phyloP scores from a whole-genome alignment of 306 rosid genomes.

The Arachis stenosperma region DNA sequence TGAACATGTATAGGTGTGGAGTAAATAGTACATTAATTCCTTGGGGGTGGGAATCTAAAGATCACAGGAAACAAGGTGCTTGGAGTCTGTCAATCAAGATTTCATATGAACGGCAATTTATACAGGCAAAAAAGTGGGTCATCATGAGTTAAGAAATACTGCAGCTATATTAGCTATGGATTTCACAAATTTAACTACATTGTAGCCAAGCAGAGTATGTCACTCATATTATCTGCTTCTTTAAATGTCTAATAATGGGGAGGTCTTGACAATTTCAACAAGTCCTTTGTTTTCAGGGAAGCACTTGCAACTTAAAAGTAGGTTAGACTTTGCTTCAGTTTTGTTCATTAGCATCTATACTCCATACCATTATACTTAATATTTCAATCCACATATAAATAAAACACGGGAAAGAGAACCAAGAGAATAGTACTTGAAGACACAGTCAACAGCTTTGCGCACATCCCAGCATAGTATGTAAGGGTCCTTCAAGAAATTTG shows the following conservation, averaged over 20 bases:
- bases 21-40: conserved; percentile 17
- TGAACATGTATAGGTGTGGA: conserved; percentile 8
- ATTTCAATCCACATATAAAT: conserved; percentile 14
- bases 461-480: conserved; percentile 96
- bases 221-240: conserved; percentile 6
- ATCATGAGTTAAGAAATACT: conserved; percentile 10
- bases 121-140: conserved; percentile 8
- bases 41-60: background rate
- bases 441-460: conserved; percentile 89
- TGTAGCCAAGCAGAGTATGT: conserved; percentile 28
- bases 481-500: conserved; percentile 77
- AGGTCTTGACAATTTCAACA: conserved; percentile 20
- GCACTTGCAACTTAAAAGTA: background rate
- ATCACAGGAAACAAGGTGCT: conserved; percentile 23
- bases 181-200: conserved; percentile 6
- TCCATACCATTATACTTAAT: background rate
- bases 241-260: background rate
- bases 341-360: background rate
- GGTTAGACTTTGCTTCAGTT: conserved; percentile 3
- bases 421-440: conserved; percentile 68
- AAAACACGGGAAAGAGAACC: conserved; percentile 17
- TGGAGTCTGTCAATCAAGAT: conserved; percentile 14
- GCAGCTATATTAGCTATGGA: conserved; percentile 29
- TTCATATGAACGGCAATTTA: conserved; percentile 24
- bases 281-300: conserved; percentile 24